Evolutionary conservation across 2,329 filamentous ascomycete genomes (phyloP), one percentile per base, ranked within the genome.

Genomic region (Endothia cerciana): DNA sequence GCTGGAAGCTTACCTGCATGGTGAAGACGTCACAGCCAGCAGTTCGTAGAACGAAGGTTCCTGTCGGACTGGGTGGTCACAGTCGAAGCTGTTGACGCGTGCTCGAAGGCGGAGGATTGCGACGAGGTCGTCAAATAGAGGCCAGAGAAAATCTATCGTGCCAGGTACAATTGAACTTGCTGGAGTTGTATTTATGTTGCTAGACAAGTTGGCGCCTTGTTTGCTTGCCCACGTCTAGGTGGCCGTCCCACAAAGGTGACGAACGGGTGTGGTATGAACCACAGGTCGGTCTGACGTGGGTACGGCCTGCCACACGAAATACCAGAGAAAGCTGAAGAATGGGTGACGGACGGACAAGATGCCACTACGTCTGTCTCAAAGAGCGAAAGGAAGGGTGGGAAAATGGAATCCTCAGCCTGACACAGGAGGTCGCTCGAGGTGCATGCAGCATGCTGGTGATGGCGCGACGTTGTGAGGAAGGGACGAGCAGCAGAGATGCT

Each of bases 1-100:
- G n/a, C 40, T 47, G 13, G 30, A 36, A 22, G n/a, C 58, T 49
- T 36, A 60, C 58, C 58, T 60, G 58, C 58, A 60, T 60, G 41
- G 19, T 49, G 19, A 28, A 36, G 6, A 49, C 11, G 15, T 22
- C 36, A 58, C 55, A 25, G 22, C 45, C 25, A 33, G 40, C 8
- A 1, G n/a, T 59, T 15, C 36, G 22, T 30, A 6, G n/a, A n/a
- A 22, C 10, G 57, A 30, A 45, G 25, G 5, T n/a, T 19, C 2
- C 57, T 10, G 22, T 11, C n/a, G 15, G 30, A 15, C 7, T 45
- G 40, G 15, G n/a, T 45, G 38, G 8, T 41, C 2, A 8, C 2
- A 41, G 13, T 58, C 38, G 19, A 58, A n/a, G 36, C 13, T 58
- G 33, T 36, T 36, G 28, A 2, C 36, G 15, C 19, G 28, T 36